Base-by-base conservation (phyloP, 2,329 filamentous ascomycete genomes). In the Phialophora tarda region DNA sequence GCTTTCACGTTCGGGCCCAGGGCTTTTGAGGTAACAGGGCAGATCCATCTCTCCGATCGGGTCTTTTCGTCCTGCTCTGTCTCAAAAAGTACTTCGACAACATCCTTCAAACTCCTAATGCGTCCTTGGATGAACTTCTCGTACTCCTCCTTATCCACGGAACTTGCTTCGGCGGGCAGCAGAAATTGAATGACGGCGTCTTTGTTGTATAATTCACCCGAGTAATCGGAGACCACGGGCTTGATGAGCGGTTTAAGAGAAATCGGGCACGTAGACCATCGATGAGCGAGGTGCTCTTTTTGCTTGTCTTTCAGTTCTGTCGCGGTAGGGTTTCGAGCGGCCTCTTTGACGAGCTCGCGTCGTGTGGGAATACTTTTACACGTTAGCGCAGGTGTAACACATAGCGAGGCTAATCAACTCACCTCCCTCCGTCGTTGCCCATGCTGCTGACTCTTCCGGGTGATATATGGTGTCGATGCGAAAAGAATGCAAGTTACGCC, bases 361-460 rank as follows among this genome's bases (percentile, higher is more conserved):
- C 96, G 91, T 70, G 91, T 98, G 4, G 95, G 95, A 73, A 99
- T 99, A 72, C 92, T 88, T 71, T 23, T 59, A 48, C 34, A 56
- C 30, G 57, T 67, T 12, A 65, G 71, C 28, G 14, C 28, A 28
- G 14, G 8, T 4, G 32, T 10, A 28, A 32, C 17, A 24, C 24
- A 11, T n/a, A 32, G 26, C 7, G 24, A 28, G 1, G 8, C 12
- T 4, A 17, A 28, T 14, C 11, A 55, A 11, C 77, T 76, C 73
- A 84, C 83, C 83, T 94, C 77, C 95, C 95, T 73, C 95, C 95
- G 78, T 99, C 95, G 81, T 99, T 99, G 77, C 95, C 95, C 95
- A 99, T 73, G 41, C 21, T 59, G 61, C 23, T 14, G 47, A 2
- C 30, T 44, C 7, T 8, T 48, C n/a, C 5, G 44, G 21, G 23